Evolutionary conservation across 202 grass and related monocot genomes (phyloP).

Genomic region (Panicum hallii): DNA sequence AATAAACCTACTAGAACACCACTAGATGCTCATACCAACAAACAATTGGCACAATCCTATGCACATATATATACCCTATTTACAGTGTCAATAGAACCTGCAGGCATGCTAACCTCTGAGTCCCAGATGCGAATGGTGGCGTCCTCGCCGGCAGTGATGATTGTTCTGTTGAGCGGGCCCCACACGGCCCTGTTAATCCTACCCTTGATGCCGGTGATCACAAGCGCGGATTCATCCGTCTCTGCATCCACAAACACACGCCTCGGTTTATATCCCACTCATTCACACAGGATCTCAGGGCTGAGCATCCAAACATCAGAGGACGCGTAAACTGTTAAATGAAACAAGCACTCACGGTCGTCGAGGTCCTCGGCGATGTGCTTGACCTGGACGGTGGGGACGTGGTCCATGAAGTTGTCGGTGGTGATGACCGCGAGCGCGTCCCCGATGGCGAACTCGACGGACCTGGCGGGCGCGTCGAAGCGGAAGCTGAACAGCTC

Average conservation of each 20-base stretch:
- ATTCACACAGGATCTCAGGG: neutral
- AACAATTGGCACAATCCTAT: neutral
- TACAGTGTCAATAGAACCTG: too few species aligned
- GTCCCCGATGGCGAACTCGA: conserved; percentile 77
- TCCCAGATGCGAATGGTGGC: conserved; percentile 87
- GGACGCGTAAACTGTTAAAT: neutral
- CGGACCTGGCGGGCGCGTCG: conserved; percentile 78
- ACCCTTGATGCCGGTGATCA: conserved; percentile 74
- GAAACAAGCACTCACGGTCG: conserved; percentile 54
- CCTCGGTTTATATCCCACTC: neutral
- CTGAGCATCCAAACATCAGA: neutral
- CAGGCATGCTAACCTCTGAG: conserved; percentile 57
- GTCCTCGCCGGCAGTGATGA: conserved; percentile 88
- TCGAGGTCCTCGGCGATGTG: conserved; percentile 65
- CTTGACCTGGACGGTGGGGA: conserved; percentile 86
- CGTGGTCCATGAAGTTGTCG: conserved; percentile 84
- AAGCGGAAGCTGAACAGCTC: conserved; percentile 85
- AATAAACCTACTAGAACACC: neutral
- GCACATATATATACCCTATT: too few species aligned
- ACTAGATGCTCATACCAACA: neutral
- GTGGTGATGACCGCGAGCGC: conserved; percentile 77
- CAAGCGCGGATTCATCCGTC: conserved; percentile 66
- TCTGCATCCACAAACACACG: conserved; percentile 55
- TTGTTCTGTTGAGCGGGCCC: conserved; percentile 89
- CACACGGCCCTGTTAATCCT: conserved; percentile 95